Conservation (phyloP, 805 yeast species). For the Helenozyma rhizophorensis region DNA sequence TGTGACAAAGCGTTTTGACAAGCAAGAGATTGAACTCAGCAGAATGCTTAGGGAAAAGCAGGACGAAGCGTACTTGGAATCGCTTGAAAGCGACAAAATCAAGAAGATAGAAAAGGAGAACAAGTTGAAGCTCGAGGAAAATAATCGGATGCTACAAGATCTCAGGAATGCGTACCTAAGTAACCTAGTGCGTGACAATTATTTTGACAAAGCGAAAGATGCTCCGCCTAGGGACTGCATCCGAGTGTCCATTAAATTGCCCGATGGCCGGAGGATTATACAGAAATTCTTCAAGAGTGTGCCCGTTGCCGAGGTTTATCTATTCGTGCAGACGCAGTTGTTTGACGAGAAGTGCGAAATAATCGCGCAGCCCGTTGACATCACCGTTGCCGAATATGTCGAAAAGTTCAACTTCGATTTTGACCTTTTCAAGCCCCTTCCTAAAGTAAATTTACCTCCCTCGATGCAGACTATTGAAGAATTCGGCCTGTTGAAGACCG, state of each 20-base stretch:
- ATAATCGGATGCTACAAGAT: slow-evolving; percentile 4
- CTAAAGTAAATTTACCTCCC: slow-evolving; percentile 25
- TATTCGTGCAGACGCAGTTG: slow-evolving; percentile 43
- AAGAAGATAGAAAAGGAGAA: slow-evolving; percentile 45
- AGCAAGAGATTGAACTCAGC: slow-evolving; percentile 37
- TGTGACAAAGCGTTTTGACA: slow-evolving; percentile 32
- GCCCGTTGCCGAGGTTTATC: slow-evolving; percentile 45
- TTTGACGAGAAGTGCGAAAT: slow-evolving; percentile 11
- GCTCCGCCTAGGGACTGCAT: slow-evolving; percentile 12
- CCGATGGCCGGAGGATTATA: slow-evolving; percentile 48
- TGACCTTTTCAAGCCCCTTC: slow-evolving; percentile 40
- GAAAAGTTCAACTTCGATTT: slow-evolving; percentile 27
- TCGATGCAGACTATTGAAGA: slow-evolving; percentile 10
- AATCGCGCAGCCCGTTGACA: slow-evolving; percentile 15
- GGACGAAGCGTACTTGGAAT: slow-evolving; percentile 39
- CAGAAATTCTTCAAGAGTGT: slow-evolving; percentile 38
- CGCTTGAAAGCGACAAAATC: slow-evolving; percentile 46
- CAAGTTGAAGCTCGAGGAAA: slow-evolving; percentile 8
- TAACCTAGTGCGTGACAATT: slow-evolving; percentile 11
- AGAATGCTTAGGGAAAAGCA: slow-evolving; percentile 38
- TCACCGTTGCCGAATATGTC: slow-evolving; percentile 18
- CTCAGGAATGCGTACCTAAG: slow-evolving; percentile 18
- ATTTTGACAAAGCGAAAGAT: slow-evolving; percentile 10
- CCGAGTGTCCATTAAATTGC: slow-evolving; percentile 50
- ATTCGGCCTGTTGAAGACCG: slow-evolving; percentile 25